Evolutionary conservation across 176 grass and related monocot species (phyloP).

Genomic region (Tuctoria greenei): DNA sequence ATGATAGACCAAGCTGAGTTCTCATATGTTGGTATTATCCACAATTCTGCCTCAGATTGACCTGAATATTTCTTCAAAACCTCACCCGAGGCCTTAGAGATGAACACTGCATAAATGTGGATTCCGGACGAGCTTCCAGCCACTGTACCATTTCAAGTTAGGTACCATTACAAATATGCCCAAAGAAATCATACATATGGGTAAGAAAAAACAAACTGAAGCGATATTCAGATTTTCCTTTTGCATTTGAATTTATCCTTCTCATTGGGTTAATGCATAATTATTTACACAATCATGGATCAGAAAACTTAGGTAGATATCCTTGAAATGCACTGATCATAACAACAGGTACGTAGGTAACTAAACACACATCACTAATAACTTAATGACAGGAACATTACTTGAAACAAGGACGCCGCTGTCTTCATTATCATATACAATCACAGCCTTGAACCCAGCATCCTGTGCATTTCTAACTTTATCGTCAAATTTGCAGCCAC

Average conservation of each 20-base stretch:
- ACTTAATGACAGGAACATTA: slow-evolving; percentile 36
- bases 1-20: slow-evolving; percentile 77
- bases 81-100: slow-evolving; percentile 72
- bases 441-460: slow-evolving; percentile 70
- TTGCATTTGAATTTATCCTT: not conserved
- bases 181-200: not conserved
- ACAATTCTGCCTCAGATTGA: slow-evolving; percentile 53
- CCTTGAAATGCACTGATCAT: not conserved
- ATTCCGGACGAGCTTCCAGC: slow-evolving; percentile 69
- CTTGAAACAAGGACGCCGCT: slow-evolving; percentile 61
- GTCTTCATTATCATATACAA: slow-evolving; percentile 82
- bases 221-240: not conserved
- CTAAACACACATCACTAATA: not conserved
- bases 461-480: slow-evolving; percentile 82
- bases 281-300: slow-evolving; percentile 13
- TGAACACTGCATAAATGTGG: slow-evolving; percentile 73
- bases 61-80: slow-evolving; percentile 60
- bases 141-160: slow-evolving; percentile 64
- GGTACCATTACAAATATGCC: slow-evolving; percentile 13
- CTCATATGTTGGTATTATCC: slow-evolving; percentile 61
- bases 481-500: slow-evolving; percentile 75
- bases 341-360: not conserved
- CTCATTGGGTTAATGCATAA: not conserved
- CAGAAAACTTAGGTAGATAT: not conserved
- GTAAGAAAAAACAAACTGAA: not conserved